Base-by-base conservation (phyloP, 768 basidiomycete species). In the Boletellus sp. region DNA sequence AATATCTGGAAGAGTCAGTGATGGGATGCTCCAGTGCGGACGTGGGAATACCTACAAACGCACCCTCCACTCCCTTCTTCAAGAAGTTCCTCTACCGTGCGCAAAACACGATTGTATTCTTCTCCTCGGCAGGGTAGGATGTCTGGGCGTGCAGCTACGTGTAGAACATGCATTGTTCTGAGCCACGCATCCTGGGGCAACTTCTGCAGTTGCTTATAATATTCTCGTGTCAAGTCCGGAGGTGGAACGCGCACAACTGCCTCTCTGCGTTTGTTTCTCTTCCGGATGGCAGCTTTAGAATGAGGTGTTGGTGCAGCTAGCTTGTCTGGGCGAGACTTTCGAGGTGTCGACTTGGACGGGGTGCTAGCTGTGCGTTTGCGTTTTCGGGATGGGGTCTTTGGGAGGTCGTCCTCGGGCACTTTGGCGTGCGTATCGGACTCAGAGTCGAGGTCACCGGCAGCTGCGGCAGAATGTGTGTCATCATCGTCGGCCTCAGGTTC, bases 11-110 rank as follows among this genome's bases (percentile, higher is more conserved):
- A 23, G 7, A 15, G 6, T 8, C 10, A 13, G 46, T 13, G 47
- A 44, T 56, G 22, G 55, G 39, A 53, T 47, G 17, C 6, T 13
- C 13, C 0, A 33, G 34, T 37, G 31, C 8, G 11, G 42, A 32
- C 28, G 44, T 6, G 4, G 38, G 39, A 47, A 15, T 40, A 49
- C 92, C 64, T 61, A 95, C 94, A 98, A 45, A 99, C 76, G 68
- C 96, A 99, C 16, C 95, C 95, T 2, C 95, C 95, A 35, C 87
- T 90, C 0, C 93, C 92, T 56, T 93, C 90, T 52, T 96, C 93
- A 12, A 99, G 72, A 26, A 95, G 72, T 53, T 93, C 88, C 45
- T 87, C 85, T 4, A 97, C 85, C 35, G 81, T 80, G 20, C 79
- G 74, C 58, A 94, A 60, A 20, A 97, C 85, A 39, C 80, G 76